phyloP scores from a whole-genome alignment of 2,329 filamentous ascomycete genomes.

The Tolypocladium tropicale region DNA sequence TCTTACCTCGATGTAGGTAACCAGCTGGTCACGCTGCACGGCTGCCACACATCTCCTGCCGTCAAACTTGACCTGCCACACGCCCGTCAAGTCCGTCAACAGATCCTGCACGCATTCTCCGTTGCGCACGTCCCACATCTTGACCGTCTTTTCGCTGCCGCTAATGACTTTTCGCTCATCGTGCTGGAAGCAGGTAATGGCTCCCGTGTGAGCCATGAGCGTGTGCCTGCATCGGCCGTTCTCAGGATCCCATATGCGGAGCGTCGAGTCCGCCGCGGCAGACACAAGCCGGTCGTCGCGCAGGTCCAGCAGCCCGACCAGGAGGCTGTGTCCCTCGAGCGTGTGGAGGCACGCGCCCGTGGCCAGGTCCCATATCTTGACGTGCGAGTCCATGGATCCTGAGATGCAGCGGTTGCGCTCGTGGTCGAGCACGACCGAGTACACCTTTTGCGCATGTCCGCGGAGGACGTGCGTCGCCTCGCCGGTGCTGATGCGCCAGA shows the following conservation, averaged over 20 bases:
- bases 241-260: constrained; percentile 95
- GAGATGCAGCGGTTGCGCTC: constrained; percentile 92
- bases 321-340: constrained; percentile 82
- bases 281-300: constrained; percentile 86
- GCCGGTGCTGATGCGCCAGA: constrained; percentile 96
- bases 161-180: constrained; percentile 95
- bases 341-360: constrained; percentile 80
- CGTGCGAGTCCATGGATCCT: constrained; percentile 94
- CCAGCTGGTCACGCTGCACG: constrained; percentile 80
- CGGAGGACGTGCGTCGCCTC: constrained; percentile 75
- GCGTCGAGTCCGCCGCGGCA: constrained; percentile 86
- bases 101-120: constrained; percentile 90
- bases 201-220: constrained; percentile 86
- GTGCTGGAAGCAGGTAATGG: constrained; percentile 98
- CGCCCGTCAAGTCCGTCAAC: constrained; percentile 85
- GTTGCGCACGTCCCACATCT: constrained; percentile 95
- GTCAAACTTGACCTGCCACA: constrained; percentile 99
- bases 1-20: constrained; percentile 93
- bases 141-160: constrained; percentile 87
- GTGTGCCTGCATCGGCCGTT: constrained; percentile 83
- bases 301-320: constrained; percentile 86
- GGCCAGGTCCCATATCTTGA: constrained; percentile 94
- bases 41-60: constrained; percentile 90
- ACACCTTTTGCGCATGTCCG: constrained; percentile 88
- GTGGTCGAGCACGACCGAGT: constrained; percentile 90